Evolutionary conservation across 2,329 filamentous ascomycete genomes (phyloP), one percentile per base, ranked within the genome.

Genomic region (Coniochaeta hoffmannii): DNA sequence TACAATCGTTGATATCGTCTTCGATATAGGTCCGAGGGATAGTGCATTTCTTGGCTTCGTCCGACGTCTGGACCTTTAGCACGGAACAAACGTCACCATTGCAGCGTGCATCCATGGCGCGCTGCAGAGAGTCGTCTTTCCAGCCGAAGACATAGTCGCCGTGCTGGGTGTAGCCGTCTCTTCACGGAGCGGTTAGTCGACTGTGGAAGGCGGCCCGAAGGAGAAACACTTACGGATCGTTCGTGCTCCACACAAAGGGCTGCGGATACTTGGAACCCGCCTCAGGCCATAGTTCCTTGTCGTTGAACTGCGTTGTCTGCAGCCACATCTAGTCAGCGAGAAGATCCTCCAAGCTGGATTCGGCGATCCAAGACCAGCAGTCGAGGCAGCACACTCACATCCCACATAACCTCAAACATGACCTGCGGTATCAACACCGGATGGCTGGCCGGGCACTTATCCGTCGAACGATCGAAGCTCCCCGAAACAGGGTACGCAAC

Each of bases 341-440:
- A 2, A 17, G 2, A 26, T 22, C 26, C 15, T 24, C 10, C 6
- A 38, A n/a, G 22, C 22, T 7, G 28, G 22, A 26, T 14, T n/a
- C n/a, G n/a, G n/a, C n/a, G n/a, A n/a, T n/a, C n/a, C n/a, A n/a
- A n/a, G n/a, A n/a, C n/a, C n/a, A n/a, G n/a, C n/a, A n/a, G n/a
- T n/a, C 17, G 17, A 50, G 22, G 36, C 7, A 35, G 55, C 53
- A n/a, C 6, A 65, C 63, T 70, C 54, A 66, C 64, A 53, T 73
- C 66, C 73, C 77, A 86, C 64, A 82, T 76, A 55, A 82, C 76
- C 66, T 85, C 82, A 61, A 74, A 81, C 72, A 86, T 85, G 56
- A 87, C 73, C 17, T 81, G 82, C 14, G 82, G 73, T 3, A 83
- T 69, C 59, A 78, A 79, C 1, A 76, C 73, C 1, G 80, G 81